These are phyloP conservation scores for Elongisporangium undulatum DNA, from an alignment of 352 stramenopile species.

Conservation along the genomic window DNA sequence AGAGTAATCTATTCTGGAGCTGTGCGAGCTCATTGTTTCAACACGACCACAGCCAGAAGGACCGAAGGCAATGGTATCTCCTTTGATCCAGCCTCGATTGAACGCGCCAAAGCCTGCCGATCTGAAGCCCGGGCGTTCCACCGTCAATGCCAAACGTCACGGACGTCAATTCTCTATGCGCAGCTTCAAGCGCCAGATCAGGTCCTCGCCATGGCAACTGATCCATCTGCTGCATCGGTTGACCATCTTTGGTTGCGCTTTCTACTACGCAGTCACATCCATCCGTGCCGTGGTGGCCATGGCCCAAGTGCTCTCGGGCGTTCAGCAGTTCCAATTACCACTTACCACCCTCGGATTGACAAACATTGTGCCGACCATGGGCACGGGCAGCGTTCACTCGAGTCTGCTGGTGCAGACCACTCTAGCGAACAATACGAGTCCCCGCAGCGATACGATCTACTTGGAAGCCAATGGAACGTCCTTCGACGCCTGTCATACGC, in stretches of 20 bases:
- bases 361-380: not conserved
- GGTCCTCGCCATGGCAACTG: not conserved
- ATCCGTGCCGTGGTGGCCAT: not conserved
- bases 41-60: too few relatives aligned
- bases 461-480: conserved; percentile 17
- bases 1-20: too few relatives aligned
- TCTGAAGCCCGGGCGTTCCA: not conserved
- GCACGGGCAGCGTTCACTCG: not conserved
- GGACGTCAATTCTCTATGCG: not conserved
- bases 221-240: not conserved
- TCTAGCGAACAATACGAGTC: conserved; percentile 19
- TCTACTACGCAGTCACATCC: not conserved
- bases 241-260: not conserved
- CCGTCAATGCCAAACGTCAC: not conserved
- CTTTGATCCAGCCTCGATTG: not conserved
- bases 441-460: conserved; percentile 24
- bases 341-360: not conserved
- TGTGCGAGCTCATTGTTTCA: too few relatives aligned
- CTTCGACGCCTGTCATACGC: conserved; percentile 11
- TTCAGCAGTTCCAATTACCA: not conserved
- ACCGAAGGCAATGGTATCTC: too few relatives aligned
- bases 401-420: conserved; percentile 22
- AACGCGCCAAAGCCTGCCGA: not conserved
- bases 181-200: not conserved
- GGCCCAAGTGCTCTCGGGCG: not conserved